phyloP scores from a whole-genome alignment of 1,284 basidiomycete genomes.

The Rhodotorula sp. region DNA sequence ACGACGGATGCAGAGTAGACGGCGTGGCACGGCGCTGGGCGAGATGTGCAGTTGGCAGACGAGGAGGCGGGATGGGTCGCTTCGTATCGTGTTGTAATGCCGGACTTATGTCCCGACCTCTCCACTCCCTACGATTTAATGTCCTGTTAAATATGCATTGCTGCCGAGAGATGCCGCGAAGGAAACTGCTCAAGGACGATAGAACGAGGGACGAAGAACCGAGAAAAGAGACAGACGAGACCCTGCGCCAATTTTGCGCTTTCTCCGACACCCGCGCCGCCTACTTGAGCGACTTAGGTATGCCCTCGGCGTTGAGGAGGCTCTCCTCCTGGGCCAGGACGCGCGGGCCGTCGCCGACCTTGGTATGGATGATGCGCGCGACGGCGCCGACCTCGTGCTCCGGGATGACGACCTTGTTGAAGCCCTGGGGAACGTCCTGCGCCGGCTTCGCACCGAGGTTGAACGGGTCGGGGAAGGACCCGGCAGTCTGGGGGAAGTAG shows the following conservation, averaged over 20 bases:
- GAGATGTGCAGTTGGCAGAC: too few relatives aligned
- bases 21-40: too few relatives aligned
- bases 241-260: not conserved
- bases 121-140: too few relatives aligned
- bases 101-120: too few relatives aligned
- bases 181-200: too few relatives aligned
- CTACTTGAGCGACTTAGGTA: slow-evolving; percentile 48
- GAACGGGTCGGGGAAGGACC: slow-evolving; percentile 73
- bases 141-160: too few relatives aligned
- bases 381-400: slow-evolving; percentile 70
- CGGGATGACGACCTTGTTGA: slow-evolving; percentile 73
- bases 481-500: slow-evolving; percentile 74
- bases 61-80: too few relatives aligned
- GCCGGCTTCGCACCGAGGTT: slow-evolving; percentile 53
- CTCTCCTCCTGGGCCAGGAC: slow-evolving; percentile 48
- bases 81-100: too few relatives aligned
- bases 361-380: slow-evolving; percentile 83
- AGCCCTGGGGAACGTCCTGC: slow-evolving; percentile 60
- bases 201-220: too few relatives aligned
- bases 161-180: too few relatives aligned
- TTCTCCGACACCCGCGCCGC: not conserved
- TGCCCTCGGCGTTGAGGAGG: slow-evolving; percentile 50
- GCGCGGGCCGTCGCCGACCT: slow-evolving; percentile 85
- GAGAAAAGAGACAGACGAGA: too few relatives aligned
- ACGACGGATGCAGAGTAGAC: not conserved